Base-by-base conservation (phyloP, 495 filamentous ascomycete species). In the Acidiella bohemica region DNA sequence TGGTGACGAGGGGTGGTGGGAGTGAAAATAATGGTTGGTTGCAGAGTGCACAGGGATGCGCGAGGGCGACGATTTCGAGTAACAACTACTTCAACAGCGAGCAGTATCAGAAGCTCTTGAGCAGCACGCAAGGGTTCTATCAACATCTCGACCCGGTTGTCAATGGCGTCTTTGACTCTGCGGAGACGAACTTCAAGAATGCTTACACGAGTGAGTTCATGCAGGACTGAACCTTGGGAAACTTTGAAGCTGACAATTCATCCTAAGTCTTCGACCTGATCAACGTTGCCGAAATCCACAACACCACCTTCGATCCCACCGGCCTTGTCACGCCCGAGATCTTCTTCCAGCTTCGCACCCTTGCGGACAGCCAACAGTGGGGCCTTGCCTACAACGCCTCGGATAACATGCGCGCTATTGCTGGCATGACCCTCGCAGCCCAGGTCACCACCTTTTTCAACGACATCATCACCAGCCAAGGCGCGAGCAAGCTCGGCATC, bases 271-370 rank as follows among this genome's bases (percentile, higher is more conserved):
- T 66, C 47, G 82, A 93, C 53, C 75, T 75, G 42, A 59, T 88
- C 54, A 76, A 88, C 45, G 83, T 85, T 31, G 76, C 78, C 33
- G 56, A 56, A 18, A 68, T 80, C 55, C 80, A 90, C 61, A 90
- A 90, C 60, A 35, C 59, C 25, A 71, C 67, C 19, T 71, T 85
- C 42, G 59, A 63, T 45, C 44, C 56, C 26, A 42, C 48, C 48
- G 34, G 69, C n/a, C 59, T 69, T 18, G 57, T 84, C 21, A 68
- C 62, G 16, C 12, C 53, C 17, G 59, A 61, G 0, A 64, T 72
- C 22, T 58, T 85, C 17, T 39, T 48, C 18, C 71, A 73, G 46
- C 74, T 81, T 16, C 66, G 67, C 22, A 72, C 63, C 31, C 71
- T 81, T 13, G 81, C 84, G 24, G 71, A 81, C 53, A 60, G 64